These are phyloP conservation scores for Herpotrichia juniperi DNA, from an alignment of 2,329 filamentous ascomycete genomes.

Conservation along the genomic window DNA sequence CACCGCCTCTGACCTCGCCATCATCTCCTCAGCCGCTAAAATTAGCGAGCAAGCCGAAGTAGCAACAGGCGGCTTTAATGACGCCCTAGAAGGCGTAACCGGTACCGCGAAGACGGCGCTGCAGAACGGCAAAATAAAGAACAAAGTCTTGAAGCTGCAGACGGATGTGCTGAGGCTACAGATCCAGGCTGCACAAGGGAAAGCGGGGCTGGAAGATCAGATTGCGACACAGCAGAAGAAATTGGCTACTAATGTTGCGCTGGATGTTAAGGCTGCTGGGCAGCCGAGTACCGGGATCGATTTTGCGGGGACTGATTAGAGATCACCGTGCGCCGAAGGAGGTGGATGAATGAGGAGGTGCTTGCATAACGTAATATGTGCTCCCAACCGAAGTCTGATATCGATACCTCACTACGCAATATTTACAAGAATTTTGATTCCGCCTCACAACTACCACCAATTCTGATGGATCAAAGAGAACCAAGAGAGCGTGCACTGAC, in stretches of 20 bases:
- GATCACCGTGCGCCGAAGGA: no score
- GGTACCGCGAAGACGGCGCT: constrained; percentile 50
- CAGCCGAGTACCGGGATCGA: constrained; percentile 39
- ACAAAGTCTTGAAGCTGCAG: constrained; percentile 63
- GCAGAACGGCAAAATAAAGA: constrained; percentile 62
- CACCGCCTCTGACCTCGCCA: constrained; percentile 52
- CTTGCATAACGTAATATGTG: no score
- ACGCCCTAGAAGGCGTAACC: constrained; percentile 54
- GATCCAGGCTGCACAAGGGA: constrained; percentile 58
- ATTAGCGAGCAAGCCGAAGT: constrained; percentile 57
- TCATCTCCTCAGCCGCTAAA: constrained; percentile 57
- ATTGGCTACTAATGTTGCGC: constrained; percentile 56
- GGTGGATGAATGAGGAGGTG: no score
- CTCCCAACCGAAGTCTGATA: no score
- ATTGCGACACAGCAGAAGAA: constrained; percentile 56
- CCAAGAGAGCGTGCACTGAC: background rate
- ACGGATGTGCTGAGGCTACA: constrained; percentile 57
- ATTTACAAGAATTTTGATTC: no score
- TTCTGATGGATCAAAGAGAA: no score
- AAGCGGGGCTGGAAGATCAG: constrained; percentile 50
- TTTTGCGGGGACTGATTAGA: constrained; percentile 7
- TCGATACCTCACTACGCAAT: no score
- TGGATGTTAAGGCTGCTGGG: constrained; percentile 55
- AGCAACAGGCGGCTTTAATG: constrained; percentile 55
- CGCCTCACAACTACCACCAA: no score